These are phyloP conservation scores for Chytriomyces confervae DNA, from an alignment of 192 early-diverging fungal genomes.

Conservation along the genomic window DNA sequence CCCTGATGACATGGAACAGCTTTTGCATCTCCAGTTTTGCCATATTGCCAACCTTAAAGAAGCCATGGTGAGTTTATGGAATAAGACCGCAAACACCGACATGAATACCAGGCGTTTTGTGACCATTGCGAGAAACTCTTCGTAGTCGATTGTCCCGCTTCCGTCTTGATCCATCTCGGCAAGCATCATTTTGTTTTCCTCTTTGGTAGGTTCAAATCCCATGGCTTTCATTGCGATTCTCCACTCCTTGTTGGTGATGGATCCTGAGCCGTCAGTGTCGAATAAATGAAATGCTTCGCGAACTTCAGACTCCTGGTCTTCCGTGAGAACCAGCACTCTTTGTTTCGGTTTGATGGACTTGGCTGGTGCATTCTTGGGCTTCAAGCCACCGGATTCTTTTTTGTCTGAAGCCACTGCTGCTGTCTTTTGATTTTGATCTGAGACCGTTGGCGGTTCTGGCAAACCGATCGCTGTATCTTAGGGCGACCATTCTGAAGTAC, in stretches of 20 bases:
- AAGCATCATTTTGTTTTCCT: conserved; percentile 54
- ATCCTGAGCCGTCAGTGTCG: conserved; percentile 65
- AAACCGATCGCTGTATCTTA: no score
- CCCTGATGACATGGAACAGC: conserved; percentile 37
- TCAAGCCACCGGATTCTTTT: not conserved
- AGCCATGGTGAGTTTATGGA: not conserved
- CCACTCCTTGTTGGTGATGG: conserved; percentile 46
- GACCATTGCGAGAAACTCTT: conserved; percentile 56
- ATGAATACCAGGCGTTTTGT: conserved; percentile 20
- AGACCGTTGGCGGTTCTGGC: no score
- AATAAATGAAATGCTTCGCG: conserved; percentile 72
- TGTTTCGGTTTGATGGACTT: conserved; percentile 24
- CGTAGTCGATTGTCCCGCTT: conserved; percentile 54
- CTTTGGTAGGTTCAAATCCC: conserved; percentile 54
- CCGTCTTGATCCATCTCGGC: conserved; percentile 54
- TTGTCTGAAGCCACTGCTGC: not conserved
- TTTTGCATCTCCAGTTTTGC: conserved; percentile 44
- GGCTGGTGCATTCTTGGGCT: conserved; percentile 6
- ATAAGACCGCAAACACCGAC: not conserved
- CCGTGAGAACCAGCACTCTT: conserved; percentile 20
- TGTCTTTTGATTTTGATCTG: not conserved
- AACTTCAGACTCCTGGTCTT: conserved; percentile 66
- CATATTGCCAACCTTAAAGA: conserved; percentile 34
- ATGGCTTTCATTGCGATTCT: conserved; percentile 71
- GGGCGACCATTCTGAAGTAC: no score